A percentile compares a stretch with the other conserved stretches of the same genome.
phyloP scores from a whole-genome alignment of 768 basidiomycete genomes.

The Coprinopsis marcescibilis region DNA sequence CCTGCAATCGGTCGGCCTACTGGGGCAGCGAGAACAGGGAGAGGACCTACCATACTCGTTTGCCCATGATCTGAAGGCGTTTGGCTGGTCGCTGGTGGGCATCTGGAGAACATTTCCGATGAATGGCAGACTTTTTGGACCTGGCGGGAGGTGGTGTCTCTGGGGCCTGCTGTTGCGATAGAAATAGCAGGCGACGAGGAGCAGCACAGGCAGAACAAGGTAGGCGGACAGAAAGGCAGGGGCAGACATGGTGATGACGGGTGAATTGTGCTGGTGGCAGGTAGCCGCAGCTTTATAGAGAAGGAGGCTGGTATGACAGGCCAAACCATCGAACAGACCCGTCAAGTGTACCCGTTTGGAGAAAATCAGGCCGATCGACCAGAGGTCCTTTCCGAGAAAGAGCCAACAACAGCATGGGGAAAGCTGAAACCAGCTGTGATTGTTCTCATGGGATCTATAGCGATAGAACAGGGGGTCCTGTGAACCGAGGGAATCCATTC shows the following conservation, averaged over 20 bases:
- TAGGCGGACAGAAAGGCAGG: constrained; percentile 2
- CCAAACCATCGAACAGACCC: constrained; percentile 20
- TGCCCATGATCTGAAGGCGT: constrained; percentile 37
- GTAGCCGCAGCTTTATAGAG: constrained; percentile 18
- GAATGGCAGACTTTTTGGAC: constrained; percentile 39
- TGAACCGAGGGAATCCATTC: constrained; percentile 6
- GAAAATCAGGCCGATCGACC: constrained; percentile 10
- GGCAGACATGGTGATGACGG: constrained; percentile 17
- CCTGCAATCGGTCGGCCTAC: constrained; percentile 22
- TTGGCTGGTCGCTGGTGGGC: constrained; percentile 30
- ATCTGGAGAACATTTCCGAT: constrained; percentile 47
- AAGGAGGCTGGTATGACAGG: constrained; percentile 23
- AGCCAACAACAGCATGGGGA: constrained; percentile 8
- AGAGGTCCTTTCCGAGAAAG: constrained; percentile 6
- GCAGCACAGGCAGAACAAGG: constrained; percentile 12
- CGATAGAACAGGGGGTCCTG: background rate
- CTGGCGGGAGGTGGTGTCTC: constrained; percentile 35
- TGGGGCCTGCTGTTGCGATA: constrained; percentile 20
- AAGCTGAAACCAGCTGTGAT: constrained; percentile 7
- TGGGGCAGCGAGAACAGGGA: background rate
- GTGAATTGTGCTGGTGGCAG: constrained; percentile 12
- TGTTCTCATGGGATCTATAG: constrained; percentile 11
- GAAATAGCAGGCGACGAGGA: constrained; percentile 16
- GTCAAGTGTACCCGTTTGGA: constrained; percentile 14
- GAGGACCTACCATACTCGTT: constrained; percentile 35